Evolutionary conservation across 2,329 filamentous ascomycete genomes (phyloP), one percentile per base, ranked within the genome.

Genomic region (Sporothrix mexicana): DNA sequence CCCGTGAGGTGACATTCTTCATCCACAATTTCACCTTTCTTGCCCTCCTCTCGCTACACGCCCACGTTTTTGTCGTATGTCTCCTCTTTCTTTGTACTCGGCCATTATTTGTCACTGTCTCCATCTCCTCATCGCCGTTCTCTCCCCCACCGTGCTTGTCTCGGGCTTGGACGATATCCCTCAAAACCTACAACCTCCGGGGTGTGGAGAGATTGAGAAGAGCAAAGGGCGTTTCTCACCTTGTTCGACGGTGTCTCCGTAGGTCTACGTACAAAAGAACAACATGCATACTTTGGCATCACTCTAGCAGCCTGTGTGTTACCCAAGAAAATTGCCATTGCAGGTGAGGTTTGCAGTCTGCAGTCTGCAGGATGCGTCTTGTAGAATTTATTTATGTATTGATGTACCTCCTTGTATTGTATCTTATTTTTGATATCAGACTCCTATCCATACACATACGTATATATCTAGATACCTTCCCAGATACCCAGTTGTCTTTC

Each of bases 291-390:
- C n/a, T n/a, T n/a, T n/a, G n/a, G n/a, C n/a, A n/a, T n/a, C n/a
- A n/a, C n/a, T n/a, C n/a, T n/a, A n/a, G n/a, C n/a, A n/a, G n/a
- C 45, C 45, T 51, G 23, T 66, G 62, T 67, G 64, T 51, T 30
- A 67, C 64, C 45, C 45, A 30, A 49, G 20, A 23, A 5, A 3
- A 20, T 36, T 25, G 45, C 20, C 62, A 30, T 30, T 25, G 20
- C 43, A 36, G 23, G 4, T 36, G 10, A 36, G 30, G 30, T 36
- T 8, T 51, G 51, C 51, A 55, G 2, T 55, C 20, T 55, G 51
- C 13, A 55, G 10, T 55, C 23, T 47, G 45, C 45, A 17, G 5
- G 30, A 4, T 36, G 30, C 30, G 30, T 36, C 30, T 36, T 36
- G 30, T 36, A 36, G 30, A 36, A 36, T 51, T 51, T 30, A 51